These are phyloP conservation scores for Microbotryum saponariae DNA, from an alignment of 1,284 basidiomycete genomes.

Conservation along the genomic window DNA sequence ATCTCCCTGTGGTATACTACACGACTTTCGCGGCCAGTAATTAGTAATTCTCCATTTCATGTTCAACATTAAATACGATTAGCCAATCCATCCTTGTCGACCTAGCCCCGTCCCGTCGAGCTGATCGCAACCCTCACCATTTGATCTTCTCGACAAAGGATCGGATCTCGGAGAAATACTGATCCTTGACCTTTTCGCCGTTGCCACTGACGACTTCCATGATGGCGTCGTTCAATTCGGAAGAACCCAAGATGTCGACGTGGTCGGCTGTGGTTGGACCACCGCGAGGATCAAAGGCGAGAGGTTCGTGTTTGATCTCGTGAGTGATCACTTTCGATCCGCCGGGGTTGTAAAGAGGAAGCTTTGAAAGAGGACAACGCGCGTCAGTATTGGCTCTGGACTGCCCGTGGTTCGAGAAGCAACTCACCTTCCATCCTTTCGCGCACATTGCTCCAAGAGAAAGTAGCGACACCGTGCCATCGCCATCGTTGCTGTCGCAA, in stretches of 20 bases:
- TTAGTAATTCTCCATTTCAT: too few relatives aligned
- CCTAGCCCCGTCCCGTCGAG: background rate
- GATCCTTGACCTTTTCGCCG: constrained; percentile 48
- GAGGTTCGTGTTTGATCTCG: constrained; percentile 81
- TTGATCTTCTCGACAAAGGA: constrained; percentile 65
- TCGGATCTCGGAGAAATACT: constrained; percentile 68
- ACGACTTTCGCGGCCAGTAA: too few relatives aligned
- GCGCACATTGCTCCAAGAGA: constrained; percentile 92
- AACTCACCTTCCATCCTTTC: constrained; percentile 73
- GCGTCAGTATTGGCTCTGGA: background rate
- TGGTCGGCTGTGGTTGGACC: constrained; percentile 67
- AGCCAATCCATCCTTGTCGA: background rate
- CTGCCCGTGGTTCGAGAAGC: background rate
- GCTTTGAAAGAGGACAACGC: constrained; percentile 31
- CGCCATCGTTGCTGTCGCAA: constrained; percentile 55
- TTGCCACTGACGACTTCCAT: constrained; percentile 76
- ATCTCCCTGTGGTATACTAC: too few relatives aligned
- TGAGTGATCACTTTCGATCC: constrained; percentile 76
- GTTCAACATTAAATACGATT: too few relatives aligned
- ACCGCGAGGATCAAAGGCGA: constrained; percentile 66
- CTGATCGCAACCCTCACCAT: constrained; percentile 53
- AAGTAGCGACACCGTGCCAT: constrained; percentile 86
- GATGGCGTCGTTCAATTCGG: constrained; percentile 77
- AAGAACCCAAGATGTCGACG: constrained; percentile 80
- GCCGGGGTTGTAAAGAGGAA: constrained; percentile 85